Evolutionary conservation across 2,329 filamentous ascomycete species (phyloP), one percentile per base, ranked within the genome.

Genomic region (Epicoccum nigrum): DNA sequence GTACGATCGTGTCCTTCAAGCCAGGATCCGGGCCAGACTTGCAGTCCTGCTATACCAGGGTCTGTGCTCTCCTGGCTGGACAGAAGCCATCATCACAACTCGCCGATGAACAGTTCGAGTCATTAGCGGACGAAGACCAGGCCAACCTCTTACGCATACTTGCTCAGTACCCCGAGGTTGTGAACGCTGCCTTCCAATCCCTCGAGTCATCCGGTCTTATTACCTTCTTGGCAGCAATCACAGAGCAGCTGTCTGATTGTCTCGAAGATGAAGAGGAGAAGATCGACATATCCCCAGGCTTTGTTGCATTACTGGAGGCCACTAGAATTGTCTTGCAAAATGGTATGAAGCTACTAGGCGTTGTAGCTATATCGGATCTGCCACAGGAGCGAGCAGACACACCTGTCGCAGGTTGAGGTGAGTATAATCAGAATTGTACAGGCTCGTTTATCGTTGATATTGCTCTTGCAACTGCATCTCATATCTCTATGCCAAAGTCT

Each of bases 131-230:
- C 8, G 67, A 68, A 9, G 62, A 68, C 3, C 53, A 54, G 13
- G 51, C 54, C 7, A 67, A 67, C 42, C 57, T 72, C 7, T 49
- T 71, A 19, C 61, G 64, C 9, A 32, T 64, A 16, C 57, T 73
- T 3, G 57, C 58, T 1, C 68, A 72, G 39, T 72, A 69, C 43
- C 67, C 68, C 0, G 68, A 72, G 23, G 60, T 70, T 7, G 55
- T 61, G 4, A 58, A 64, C 15, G 48, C 60, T 12, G 58, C 62
- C 0, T 67, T 64, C 28, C 56, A 62, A 8, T 63, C 63, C 1
- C 57, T 69, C 4, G 68, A 73, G 34, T 60, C 68, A 9, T 58
- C 66, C 16, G 54, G 51, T 12, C 59, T 73, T 7, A 55, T 67
- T 12, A 51, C 54, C 8, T 73, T 70, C 45, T 53, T 73, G n/a